These are phyloP conservation scores for Colletotrichum gloeosporioides DNA, from an alignment of 2,329 filamentous ascomycete species.

Conservation along the genomic window DNA sequence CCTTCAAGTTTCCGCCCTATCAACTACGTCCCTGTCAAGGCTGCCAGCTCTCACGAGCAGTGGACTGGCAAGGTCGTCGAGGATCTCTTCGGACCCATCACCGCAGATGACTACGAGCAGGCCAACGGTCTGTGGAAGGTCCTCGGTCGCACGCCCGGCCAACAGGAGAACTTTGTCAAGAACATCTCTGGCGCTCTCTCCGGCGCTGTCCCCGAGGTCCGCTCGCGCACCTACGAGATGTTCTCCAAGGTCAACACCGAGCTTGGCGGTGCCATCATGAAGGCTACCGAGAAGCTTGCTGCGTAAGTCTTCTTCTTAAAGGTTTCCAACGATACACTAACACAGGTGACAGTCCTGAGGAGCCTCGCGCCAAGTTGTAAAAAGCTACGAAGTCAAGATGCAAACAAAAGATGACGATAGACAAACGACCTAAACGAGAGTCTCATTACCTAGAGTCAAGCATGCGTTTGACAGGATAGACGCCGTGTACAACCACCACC, in stretches of 20 bases:
- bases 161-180: conserved; percentile 65
- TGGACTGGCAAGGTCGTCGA: conserved; percentile 52
- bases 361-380: conserved; percentile 16
- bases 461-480: background rate
- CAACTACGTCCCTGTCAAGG: conserved; percentile 46
- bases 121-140: conserved; percentile 54
- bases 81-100: conserved; percentile 49
- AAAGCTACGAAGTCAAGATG: background rate
- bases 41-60: conserved; percentile 49
- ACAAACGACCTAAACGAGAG: background rate
- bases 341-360: background rate
- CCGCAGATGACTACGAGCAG: conserved; percentile 56
- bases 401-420: background rate
- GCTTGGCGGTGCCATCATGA: conserved; percentile 57
- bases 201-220: conserved; percentile 57
- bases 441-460: background rate
- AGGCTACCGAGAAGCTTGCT: conserved; percentile 55
- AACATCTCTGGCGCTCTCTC: conserved; percentile 65
- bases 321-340: background rate
- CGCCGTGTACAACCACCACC: background rate
- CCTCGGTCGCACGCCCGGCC: conserved; percentile 52
- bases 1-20: conserved; percentile 49
- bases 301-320: conserved; percentile 15
- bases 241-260: conserved; percentile 60
- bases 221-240: conserved; percentile 65